Conservation (phyloP, 2,329 filamentous ascomycete species). For the Fusarium sp. region DNA sequence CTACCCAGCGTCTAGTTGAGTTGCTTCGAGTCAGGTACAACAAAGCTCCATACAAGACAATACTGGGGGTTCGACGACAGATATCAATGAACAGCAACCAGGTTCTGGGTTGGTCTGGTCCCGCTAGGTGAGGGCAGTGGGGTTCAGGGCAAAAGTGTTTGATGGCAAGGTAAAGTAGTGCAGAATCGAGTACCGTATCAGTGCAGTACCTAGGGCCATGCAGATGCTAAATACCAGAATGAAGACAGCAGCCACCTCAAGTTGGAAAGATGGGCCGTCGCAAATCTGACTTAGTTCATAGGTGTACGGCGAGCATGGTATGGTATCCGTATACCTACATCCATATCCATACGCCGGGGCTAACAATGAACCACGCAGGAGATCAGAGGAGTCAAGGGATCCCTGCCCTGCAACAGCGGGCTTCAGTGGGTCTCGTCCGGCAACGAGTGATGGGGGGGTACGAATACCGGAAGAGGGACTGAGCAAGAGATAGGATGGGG, state of each 20-base stretch:
- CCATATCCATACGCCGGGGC: conserved; percentile 29
- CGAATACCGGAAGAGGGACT: background rate
- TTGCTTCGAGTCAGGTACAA: conserved; percentile 34
- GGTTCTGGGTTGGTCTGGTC: conserved; percentile 23
- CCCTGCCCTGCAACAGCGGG: conserved; percentile 39
- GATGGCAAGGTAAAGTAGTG: conserved; percentile 9
- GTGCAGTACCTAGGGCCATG: conserved; percentile 22
- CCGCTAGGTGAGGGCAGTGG: conserved; percentile 37
- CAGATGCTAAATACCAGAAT: conserved; percentile 38
- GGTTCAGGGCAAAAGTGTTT: conserved; percentile 16
- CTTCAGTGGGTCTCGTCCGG: conserved; percentile 42
- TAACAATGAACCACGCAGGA: conserved; percentile 43
- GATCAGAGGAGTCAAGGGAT: conserved; percentile 40
- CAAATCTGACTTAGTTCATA: conserved; percentile 43
- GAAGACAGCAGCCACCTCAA: conserved; percentile 6
- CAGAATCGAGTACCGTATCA: conserved; percentile 14
- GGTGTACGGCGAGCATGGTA: conserved; percentile 40
- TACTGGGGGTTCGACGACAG: conserved; percentile 25
- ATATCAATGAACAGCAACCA: conserved; percentile 30
- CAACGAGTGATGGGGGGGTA: conserved; percentile 29
- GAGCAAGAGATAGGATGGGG: conserved; percentile 15
- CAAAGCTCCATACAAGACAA: conserved; percentile 17
- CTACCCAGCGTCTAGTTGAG: conserved; percentile 23
- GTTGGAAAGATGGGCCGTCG: conserved; percentile 29
- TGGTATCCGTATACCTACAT: conserved; percentile 17